Evolutionary conservation across 2,329 filamentous ascomycete species (phyloP).

Genomic region (Hymenoscyphus infarciens): DNA sequence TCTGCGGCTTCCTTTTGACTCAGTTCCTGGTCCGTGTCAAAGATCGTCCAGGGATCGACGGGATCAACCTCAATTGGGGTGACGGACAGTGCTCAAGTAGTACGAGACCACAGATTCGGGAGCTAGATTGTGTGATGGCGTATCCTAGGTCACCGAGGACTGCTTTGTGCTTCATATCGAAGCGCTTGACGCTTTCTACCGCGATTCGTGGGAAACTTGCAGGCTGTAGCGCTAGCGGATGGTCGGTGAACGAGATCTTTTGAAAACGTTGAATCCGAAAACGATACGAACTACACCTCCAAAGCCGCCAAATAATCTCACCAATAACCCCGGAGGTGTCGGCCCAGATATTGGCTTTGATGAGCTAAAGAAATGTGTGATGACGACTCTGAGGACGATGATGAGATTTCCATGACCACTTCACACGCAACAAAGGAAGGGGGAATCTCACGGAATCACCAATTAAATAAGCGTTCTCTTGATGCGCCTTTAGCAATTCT

Average conservation of each 20-base stretch:
- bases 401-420: too few relatives aligned
- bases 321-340: too few relatives aligned
- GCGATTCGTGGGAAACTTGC: not conserved
- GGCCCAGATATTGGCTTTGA: too few relatives aligned
- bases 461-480: too few relatives aligned
- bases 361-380: too few relatives aligned
- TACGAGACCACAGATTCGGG: not conserved
- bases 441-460: too few relatives aligned
- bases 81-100: not conserved
- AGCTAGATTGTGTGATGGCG: not conserved
- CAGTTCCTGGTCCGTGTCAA: not conserved
- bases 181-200: not conserved
- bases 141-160: not conserved
- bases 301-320: not conserved
- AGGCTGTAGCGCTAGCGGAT: not conserved
- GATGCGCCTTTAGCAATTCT: too few relatives aligned
- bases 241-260: not conserved
- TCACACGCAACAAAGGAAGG: too few relatives aligned
- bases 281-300: too few relatives aligned
- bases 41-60: not conserved
- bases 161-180: not conserved
- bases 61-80: not conserved
- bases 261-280: not conserved
- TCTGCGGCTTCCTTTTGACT: too few relatives aligned
- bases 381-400: too few relatives aligned